Evolutionary conservation across 768 basidiomycete species (phyloP).

Genomic region (Mycena rebaudengoi): DNA sequence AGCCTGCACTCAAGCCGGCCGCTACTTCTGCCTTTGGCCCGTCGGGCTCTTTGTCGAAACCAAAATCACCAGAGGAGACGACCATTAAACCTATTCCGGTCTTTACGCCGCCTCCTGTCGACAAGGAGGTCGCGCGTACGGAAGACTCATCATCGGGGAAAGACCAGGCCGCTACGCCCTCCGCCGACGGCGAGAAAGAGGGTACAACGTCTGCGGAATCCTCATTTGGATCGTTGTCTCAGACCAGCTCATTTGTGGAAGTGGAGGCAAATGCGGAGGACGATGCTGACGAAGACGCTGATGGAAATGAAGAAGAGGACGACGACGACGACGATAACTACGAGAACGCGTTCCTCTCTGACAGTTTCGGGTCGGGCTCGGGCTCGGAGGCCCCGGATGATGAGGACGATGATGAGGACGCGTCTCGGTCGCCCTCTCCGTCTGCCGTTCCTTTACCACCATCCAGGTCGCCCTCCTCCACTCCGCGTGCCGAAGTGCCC

Average conservation of each 20-base stretch:
- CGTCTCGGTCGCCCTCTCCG: constrained; percentile 35
- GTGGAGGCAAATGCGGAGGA: constrained; percentile 41
- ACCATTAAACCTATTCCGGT: constrained; percentile 26
- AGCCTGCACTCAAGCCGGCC: constrained; percentile 30
- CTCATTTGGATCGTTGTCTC: constrained; percentile 49
- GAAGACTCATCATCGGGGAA: constrained; percentile 22
- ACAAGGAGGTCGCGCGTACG: not conserved
- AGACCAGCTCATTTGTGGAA: constrained; percentile 59
- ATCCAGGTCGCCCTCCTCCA: constrained; percentile 64
- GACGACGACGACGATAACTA: constrained; percentile 40
- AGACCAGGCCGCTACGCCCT: constrained; percentile 12
- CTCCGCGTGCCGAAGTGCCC: constrained; percentile 62
- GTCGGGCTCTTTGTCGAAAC: not conserved
- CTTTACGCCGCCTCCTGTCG: constrained; percentile 27
- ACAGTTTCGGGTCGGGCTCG: constrained; percentile 34
- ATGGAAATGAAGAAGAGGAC: constrained; percentile 36
- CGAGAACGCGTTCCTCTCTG: constrained; percentile 42
- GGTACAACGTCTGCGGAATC: constrained; percentile 29
- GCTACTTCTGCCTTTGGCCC: constrained; percentile 1
- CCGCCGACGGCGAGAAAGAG: constrained; percentile 26
- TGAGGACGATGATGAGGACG: constrained; percentile 45
- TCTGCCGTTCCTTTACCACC: constrained; percentile 46
- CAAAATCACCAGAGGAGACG: not conserved
- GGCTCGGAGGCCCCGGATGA: constrained; percentile 40
- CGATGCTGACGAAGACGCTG: constrained; percentile 32